These are phyloP conservation scores for Amanita subjunquillea DNA, from an alignment of 768 basidiomycete genomes.

Conservation along the genomic window DNA sequence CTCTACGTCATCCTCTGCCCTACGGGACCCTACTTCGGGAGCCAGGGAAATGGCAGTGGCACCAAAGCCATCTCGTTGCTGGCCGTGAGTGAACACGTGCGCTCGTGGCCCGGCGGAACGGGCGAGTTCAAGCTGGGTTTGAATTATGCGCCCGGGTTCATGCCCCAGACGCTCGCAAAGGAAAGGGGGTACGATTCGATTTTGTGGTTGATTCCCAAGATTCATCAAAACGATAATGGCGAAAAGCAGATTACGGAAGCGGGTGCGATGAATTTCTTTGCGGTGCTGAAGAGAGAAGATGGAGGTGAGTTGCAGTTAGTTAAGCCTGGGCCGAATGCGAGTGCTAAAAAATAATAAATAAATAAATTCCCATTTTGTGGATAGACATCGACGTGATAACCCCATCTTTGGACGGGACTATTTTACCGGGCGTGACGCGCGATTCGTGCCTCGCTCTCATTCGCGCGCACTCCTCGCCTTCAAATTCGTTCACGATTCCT, in stretches of 20 bases:
- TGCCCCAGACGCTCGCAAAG: slow-evolving; percentile 57
- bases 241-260: slow-evolving; percentile 36
- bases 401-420: slow-evolving; percentile 76
- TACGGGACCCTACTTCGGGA: slow-evolving; percentile 69
- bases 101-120: slow-evolving; percentile 53
- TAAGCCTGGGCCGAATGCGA: no score
- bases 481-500: slow-evolving; percentile 33
- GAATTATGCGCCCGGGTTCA: slow-evolving; percentile 53
- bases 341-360: no score
- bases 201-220: slow-evolving; percentile 49
- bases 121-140: slow-evolving; percentile 71
- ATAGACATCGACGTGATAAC: slow-evolving; percentile 69
- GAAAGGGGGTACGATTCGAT: slow-evolving; percentile 68
- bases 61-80: slow-evolving; percentile 30
- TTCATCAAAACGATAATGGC: background rate
- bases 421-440: slow-evolving; percentile 88
- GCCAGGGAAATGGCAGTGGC: slow-evolving; percentile 33
- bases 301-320: slow-evolving; percentile 16
- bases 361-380: slow-evolving; percentile 16
- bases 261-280: slow-evolving; percentile 78
- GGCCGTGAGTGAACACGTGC: slow-evolving; percentile 28
- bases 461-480: slow-evolving; percentile 36
- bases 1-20: slow-evolving; percentile 68
- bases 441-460: slow-evolving; percentile 61
- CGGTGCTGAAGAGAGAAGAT: slow-evolving; percentile 48